Evolutionary conservation across 2,329 filamentous ascomycete species (phyloP).

Genomic region (Davidsoniella australis): DNA sequence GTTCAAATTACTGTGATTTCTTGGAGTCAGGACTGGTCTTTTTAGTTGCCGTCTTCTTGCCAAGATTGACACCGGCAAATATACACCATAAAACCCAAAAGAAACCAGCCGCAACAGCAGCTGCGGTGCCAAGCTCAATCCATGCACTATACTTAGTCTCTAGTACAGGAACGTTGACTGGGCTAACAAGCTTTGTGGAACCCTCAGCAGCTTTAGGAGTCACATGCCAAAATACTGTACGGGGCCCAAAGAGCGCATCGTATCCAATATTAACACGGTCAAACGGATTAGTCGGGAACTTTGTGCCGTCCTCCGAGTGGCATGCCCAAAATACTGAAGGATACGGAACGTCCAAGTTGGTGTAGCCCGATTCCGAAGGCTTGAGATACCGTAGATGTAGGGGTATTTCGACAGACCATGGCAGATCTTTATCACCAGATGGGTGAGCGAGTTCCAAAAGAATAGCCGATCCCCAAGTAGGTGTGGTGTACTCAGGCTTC

Average conservation of each 20-base stretch:
- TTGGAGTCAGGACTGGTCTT: slow-evolving; percentile 13
- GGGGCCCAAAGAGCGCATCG: slow-evolving; percentile 58
- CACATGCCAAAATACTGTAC: slow-evolving; percentile 72
- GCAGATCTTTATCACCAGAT: slow-evolving; percentile 19
- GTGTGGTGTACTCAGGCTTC: slow-evolving; percentile 65
- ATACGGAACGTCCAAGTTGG: slow-evolving; percentile 48
- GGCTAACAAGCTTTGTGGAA: slow-evolving; percentile 28
- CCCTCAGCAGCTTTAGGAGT: slow-evolving; percentile 19
- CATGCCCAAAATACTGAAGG: slow-evolving; percentile 89
- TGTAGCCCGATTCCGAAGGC: slow-evolving; percentile 39
- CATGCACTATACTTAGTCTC: slow-evolving; percentile 31
- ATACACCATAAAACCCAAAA: slow-evolving; percentile 52
- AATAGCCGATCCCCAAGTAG: slow-evolving; percentile 62
- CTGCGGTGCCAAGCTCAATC: slow-evolving; percentile 38
- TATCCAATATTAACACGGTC: slow-evolving; percentile 74
- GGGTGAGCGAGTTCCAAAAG: slow-evolving; percentile 57
- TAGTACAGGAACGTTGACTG: slow-evolving; percentile 48
- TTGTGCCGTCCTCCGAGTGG: slow-evolving; percentile 42
- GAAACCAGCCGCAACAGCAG: slow-evolving; percentile 45
- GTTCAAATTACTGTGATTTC: slow-evolving; percentile 12
- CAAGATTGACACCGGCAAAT: slow-evolving; percentile 17
- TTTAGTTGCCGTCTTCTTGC: slow-evolving; percentile 12
- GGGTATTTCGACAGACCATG: slow-evolving; percentile 56
- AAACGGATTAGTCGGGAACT: slow-evolving; percentile 66
- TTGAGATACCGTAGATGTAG: slow-evolving; percentile 72